Evolutionary conservation across 2,329 filamentous ascomycete genomes (phyloP).

Genomic region (Arthrobotrys musiformis): DNA sequence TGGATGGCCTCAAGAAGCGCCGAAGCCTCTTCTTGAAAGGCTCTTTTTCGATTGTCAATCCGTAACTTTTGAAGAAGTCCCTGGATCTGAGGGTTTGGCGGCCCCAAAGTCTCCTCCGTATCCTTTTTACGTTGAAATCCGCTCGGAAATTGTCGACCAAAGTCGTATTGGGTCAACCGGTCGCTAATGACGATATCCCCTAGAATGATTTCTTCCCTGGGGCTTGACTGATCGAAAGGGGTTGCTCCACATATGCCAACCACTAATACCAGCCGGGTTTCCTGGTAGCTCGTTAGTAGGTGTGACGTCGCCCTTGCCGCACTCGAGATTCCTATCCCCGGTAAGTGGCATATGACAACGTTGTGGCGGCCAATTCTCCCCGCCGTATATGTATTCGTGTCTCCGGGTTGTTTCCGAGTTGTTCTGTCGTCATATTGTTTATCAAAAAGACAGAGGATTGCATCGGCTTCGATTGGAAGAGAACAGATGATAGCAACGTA

Average conservation of each 20-base stretch:
- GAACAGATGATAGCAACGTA: not conserved
- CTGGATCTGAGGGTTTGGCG: constrained; percentile 32
- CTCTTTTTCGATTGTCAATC: not conserved
- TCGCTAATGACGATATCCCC: constrained; percentile 61
- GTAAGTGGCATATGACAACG: constrained; percentile 46
- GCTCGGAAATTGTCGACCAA: constrained; percentile 55
- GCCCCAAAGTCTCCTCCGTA: constrained; percentile 29
- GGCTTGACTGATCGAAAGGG: constrained; percentile 34
- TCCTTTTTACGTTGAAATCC: constrained; percentile 54
- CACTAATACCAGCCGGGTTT: constrained; percentile 57
- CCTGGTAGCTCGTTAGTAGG: constrained; percentile 29
- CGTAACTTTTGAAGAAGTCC: constrained; percentile 39
- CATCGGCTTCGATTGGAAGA: not conserved
- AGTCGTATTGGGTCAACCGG: constrained; percentile 56
- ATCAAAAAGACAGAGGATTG: not conserved
- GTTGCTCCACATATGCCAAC: constrained; percentile 59
- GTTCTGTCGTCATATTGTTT: not conserved
- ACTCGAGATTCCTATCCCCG: constrained; percentile 42
- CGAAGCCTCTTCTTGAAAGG: not conserved
- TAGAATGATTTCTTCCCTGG: constrained; percentile 58
- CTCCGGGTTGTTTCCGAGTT: not conserved
- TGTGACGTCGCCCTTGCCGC: constrained; percentile 36
- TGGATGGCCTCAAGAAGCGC: constrained; percentile 5
- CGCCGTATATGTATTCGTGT: not conserved
- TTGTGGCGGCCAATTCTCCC: constrained; percentile 55